These are phyloP conservation scores for Phylloporus arenicola DNA, from an alignment of 768 basidiomycete genomes.

Conservation along the genomic window DNA sequence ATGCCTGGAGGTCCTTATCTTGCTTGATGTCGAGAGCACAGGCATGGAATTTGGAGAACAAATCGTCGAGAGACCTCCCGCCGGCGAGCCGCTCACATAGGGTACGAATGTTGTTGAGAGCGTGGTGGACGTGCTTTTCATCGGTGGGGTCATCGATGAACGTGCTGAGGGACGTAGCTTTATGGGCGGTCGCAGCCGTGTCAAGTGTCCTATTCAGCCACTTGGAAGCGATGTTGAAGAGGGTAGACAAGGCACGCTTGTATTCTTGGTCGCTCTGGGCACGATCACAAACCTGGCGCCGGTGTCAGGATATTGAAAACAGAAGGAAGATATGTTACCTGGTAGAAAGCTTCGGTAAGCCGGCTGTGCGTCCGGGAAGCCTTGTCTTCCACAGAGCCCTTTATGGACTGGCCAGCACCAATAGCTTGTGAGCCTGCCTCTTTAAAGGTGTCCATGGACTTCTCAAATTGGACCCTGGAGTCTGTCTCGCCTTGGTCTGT, in stretches of 20 bases:
- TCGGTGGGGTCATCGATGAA: conserved; percentile 60
- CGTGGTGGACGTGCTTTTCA: conserved; percentile 55
- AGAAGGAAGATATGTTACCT: conserved; percentile 29
- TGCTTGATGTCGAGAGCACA: conserved; percentile 46
- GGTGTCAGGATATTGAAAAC: background rate
- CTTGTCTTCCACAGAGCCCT: conserved; percentile 39
- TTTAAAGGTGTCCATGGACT: conserved; percentile 62
- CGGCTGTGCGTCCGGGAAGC: conserved; percentile 38
- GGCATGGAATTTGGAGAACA: conserved; percentile 38
- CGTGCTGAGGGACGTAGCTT: conserved; percentile 42
- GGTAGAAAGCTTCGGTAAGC: conserved; percentile 48
- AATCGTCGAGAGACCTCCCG: conserved; percentile 44
- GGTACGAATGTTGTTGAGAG: conserved; percentile 36
- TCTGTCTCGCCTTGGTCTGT: conserved; percentile 38
- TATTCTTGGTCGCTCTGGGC: conserved; percentile 60
- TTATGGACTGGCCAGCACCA: conserved; percentile 43
- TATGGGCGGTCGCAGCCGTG: conserved; percentile 40
- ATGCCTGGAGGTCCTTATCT: conserved; percentile 48
- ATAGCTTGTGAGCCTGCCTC: conserved; percentile 52
- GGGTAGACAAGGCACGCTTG: conserved; percentile 48
- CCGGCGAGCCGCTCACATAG: conserved; percentile 51
- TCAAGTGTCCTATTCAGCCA: conserved; percentile 52
- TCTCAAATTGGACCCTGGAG: conserved; percentile 52
- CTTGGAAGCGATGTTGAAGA: conserved; percentile 53
- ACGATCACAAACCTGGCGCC: conserved; percentile 53